A percentile compares a stretch with the other conserved stretches of the same genome.
These are phyloP conservation scores for Bremia lactucae DNA, from an alignment of 352 stramenopile species.

Conservation along the genomic window DNA sequence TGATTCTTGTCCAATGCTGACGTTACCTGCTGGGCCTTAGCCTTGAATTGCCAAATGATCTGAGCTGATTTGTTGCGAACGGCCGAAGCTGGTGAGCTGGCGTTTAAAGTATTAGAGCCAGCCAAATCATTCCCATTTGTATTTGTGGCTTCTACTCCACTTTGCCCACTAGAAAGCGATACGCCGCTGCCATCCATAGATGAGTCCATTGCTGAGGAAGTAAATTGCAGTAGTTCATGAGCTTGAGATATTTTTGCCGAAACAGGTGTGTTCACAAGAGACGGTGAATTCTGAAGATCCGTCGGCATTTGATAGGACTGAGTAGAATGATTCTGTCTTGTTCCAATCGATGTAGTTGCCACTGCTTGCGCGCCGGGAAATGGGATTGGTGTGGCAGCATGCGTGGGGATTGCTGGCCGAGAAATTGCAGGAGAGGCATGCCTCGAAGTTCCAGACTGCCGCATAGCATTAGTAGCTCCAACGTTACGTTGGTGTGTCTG, in stretches of 20 bases:
- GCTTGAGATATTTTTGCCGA: constrained; percentile 25
- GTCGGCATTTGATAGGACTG: constrained; percentile 72
- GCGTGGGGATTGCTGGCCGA: constrained; percentile 6
- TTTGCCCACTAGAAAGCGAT: constrained; percentile 19
- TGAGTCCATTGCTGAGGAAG: constrained; percentile 32
- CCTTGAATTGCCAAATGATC: constrained; percentile 77
- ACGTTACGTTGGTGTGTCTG: constrained; percentile 53
- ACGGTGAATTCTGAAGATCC: constrained; percentile 47
- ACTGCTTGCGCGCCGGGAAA: constrained; percentile 50
- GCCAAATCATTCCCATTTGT: constrained; percentile 4
- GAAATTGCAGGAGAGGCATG: constrained; percentile 13
- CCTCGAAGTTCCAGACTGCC: constrained; percentile 18
- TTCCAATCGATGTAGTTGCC: constrained; percentile 6
- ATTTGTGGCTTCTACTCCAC: constrained; percentile 15
- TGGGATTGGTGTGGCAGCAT: constrained; percentile 33
- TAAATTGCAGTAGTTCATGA: constrained; percentile 15
- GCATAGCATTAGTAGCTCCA: constrained; percentile 19
- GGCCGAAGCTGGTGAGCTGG: constrained; percentile 16
- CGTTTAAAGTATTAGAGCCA: constrained; percentile 3
- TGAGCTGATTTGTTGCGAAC: constrained; percentile 60
- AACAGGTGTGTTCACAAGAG: constrained; percentile 18
- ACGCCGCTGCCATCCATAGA: constrained; percentile 27
- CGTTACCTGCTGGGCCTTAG: constrained; percentile 65
- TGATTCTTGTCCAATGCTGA: constrained; percentile 72
- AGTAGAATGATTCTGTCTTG: constrained; percentile 15